phyloP scores from a whole-genome alignment of 768 basidiomycete species.

The Pholiota conissans region DNA sequence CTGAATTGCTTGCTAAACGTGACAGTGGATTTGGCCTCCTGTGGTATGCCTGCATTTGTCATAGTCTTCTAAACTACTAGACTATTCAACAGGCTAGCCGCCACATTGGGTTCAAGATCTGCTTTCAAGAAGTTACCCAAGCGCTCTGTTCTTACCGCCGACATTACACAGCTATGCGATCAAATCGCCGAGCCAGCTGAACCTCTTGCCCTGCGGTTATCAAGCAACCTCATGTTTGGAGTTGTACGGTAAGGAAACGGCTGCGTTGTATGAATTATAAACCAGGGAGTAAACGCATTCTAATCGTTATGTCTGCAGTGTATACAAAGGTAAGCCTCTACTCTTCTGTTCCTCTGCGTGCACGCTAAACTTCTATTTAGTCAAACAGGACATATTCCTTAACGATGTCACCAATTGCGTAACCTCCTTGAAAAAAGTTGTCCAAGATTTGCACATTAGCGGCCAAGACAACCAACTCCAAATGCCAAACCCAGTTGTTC shows the following conservation, averaged over 20 bases:
- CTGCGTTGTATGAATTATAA: background rate
- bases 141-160: conserved; percentile 80
- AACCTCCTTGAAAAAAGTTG: conserved; percentile 73
- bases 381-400: conserved; percentile 83
- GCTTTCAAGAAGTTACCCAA: conserved; percentile 81
- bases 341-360: background rate
- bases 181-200: conserved; percentile 83
- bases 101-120: conserved; percentile 87
- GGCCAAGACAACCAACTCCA: conserved; percentile 58
- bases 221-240: conserved; percentile 88
- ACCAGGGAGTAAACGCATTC: background rate
- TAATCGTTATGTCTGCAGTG: conserved; percentile 17
- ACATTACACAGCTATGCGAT: conserved; percentile 78
- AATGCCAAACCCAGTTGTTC: conserved; percentile 65
- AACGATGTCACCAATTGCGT: conserved; percentile 81
- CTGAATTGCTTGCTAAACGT: conserved; percentile 75
- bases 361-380: conserved; percentile 32
- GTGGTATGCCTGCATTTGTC: conserved; percentile 55
- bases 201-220: conserved; percentile 82
- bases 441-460: conserved; percentile 59
- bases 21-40: conserved; percentile 90
- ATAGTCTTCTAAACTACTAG: background rate
- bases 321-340: conserved; percentile 39
- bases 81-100: conserved; percentile 71
- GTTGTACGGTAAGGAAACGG: conserved; percentile 65